These are phyloP conservation scores for Vitis riparia DNA, from an alignment of 164 flowering plant genomes.

Conservation along the genomic window DNA sequence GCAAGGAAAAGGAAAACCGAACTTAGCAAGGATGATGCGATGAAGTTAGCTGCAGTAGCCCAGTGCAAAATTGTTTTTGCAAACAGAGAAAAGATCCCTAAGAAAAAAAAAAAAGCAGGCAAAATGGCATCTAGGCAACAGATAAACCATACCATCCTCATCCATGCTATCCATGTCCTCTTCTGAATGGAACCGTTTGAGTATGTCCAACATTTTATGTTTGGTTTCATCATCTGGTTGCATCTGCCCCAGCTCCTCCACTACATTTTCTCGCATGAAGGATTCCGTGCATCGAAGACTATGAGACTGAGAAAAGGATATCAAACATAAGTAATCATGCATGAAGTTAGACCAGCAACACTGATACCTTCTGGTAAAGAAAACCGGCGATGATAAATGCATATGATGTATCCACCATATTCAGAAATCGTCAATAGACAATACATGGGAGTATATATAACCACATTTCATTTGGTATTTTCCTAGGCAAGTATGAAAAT, in stretches of 20 bases:
- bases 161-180: slow-evolving; percentile 56
- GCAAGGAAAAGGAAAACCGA: slow-evolving; percentile 8
- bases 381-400: too few species aligned
- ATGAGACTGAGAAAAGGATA: slow-evolving; percentile 48
- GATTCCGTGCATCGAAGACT: slow-evolving; percentile 87
- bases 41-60: background rate
- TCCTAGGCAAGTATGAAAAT: too few species aligned
- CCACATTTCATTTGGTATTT: too few species aligned
- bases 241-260: slow-evolving; percentile 63
- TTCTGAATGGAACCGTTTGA: slow-evolving; percentile 72
- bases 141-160: slow-evolving; percentile 46
- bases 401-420: too few species aligned
- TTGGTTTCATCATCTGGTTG: slow-evolving; percentile 70
- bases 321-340: background rate
- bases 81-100: background rate
- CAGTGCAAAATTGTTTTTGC: background rate
- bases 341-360: background rate
- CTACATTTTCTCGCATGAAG: slow-evolving; percentile 94
- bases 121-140: background rate
- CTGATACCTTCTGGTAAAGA: background rate
- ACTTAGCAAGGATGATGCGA: background rate
- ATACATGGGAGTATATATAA: too few species aligned
- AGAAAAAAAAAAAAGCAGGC: background rate
- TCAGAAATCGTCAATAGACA: too few species aligned
- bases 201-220: slow-evolving; percentile 78